phyloP scores from a whole-genome alignment of 768 basidiomycete genomes.

The Agaricus blazei region DNA sequence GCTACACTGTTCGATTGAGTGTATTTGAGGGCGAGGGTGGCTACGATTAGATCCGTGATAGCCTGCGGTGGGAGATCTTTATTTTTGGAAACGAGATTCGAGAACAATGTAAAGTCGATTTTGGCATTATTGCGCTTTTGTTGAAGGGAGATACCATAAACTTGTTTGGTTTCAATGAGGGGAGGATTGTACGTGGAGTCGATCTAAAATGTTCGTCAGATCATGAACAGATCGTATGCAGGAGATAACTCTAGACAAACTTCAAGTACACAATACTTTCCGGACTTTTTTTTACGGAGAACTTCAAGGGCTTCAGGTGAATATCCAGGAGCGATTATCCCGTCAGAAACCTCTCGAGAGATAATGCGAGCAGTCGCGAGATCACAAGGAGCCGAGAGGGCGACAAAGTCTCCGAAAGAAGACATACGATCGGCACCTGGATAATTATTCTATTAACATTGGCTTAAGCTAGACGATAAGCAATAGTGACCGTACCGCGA shows the following conservation, averaged over 20 bases:
- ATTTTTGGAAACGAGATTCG: conserved; percentile 85
- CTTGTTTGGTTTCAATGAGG: conserved; percentile 87
- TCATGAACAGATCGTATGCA: no score
- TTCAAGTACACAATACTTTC: conserved; percentile 97
- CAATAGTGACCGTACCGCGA: conserved; percentile 50
- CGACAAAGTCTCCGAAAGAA: conserved; percentile 98
- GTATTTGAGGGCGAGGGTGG: conserved; percentile 95
- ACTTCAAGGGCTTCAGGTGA: conserved; percentile 83
- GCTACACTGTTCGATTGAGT: conserved; percentile 99
- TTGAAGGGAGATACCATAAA: conserved; percentile 87
- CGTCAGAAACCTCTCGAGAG: conserved; percentile 98
- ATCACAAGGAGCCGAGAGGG: conserved; percentile 89
- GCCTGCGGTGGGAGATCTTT: conserved; percentile 80
- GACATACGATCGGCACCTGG: conserved; percentile 97
- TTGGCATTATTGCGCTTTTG: conserved; percentile 89
- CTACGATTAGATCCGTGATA: conserved; percentile 89
- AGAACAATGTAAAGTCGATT: conserved; percentile 76
- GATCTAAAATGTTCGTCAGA: conserved; percentile 49
- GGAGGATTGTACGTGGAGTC: conserved; percentile 79
- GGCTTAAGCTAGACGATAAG: background rate
- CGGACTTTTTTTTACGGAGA: conserved; percentile 92
- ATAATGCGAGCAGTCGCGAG: conserved; percentile 94
- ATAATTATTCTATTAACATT: conserved; percentile 1
- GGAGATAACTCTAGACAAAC: conserved; percentile 32
- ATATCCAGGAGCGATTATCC: conserved; percentile 96